Conservation (phyloP, 495 filamentous ascomycete genomes). For the Aspergillus carlsbadensis region DNA sequence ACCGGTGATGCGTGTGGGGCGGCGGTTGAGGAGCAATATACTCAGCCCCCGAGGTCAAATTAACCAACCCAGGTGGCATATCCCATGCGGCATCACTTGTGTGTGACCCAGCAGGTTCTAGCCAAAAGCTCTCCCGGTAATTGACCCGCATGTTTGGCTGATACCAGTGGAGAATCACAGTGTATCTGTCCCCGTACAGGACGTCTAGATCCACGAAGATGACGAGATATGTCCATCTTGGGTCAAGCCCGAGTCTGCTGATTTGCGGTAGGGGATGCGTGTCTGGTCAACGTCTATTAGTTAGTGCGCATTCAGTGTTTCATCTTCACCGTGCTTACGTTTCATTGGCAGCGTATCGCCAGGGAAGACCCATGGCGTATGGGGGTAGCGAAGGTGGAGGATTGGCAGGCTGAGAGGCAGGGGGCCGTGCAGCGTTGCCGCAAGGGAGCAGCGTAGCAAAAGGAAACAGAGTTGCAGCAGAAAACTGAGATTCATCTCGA, state of each 20-base stretch:
- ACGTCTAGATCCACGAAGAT: slow-evolving; percentile 41
- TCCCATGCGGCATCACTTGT: not conserved
- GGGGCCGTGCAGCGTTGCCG: not conserved
- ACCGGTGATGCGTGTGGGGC: slow-evolving; percentile 31
- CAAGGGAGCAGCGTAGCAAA: too few relatives aligned
- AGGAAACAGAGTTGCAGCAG: not conserved
- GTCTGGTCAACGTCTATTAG: not conserved
- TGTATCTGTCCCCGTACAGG: slow-evolving; percentile 21
- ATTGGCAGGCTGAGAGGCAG: slow-evolving; percentile 2
- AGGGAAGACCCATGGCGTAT: slow-evolving; percentile 12
- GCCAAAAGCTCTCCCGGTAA: not conserved
- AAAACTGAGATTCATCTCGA: not conserved
- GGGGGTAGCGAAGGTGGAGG: slow-evolving; percentile 14
- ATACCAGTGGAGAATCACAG: slow-evolving; percentile 41
- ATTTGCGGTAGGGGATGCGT: slow-evolving; percentile 22
- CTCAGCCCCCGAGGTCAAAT: slow-evolving; percentile 5
- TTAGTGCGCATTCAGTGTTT: not conserved
- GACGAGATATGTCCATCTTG: slow-evolving; percentile 22
- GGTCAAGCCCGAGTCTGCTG: slow-evolving; percentile 13
- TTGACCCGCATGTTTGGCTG: slow-evolving; percentile 25
- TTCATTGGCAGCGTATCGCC: slow-evolving; percentile 12
- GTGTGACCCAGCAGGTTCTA: not conserved
- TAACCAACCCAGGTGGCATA: not conserved
- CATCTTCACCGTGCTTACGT: not conserved
- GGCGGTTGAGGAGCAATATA: slow-evolving; percentile 41